Evolutionary conservation across 1,284 basidiomycete genomes (phyloP), one percentile per base, ranked within the genome.

Genomic region (Naganishia sp.): DNA sequence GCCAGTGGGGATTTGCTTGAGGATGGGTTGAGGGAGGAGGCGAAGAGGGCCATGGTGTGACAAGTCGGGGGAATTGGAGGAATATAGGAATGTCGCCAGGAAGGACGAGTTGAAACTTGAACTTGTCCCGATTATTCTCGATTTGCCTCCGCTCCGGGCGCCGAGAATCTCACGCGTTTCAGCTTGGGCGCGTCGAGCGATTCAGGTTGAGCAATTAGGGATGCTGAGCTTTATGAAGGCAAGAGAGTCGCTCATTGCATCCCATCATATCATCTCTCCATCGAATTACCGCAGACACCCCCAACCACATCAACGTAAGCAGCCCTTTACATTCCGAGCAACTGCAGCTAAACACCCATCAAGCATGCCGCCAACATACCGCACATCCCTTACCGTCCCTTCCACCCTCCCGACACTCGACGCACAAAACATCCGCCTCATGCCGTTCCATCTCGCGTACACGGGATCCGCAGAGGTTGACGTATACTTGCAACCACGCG

Each of bases 41-140:
- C n/a, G 52, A 67, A 67, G 28, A 66, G 56, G 28, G 65, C 17
- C 65, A 66, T 66, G 56, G 15, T 66, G 60, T 28, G n/a, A 47
- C 1, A n/a, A n/a, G 28, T 35, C 17, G 18, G 32, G n/a, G 21
- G 49, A 6, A n/a, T 2, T 50, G 13, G 4, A n/a, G 9, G 45
- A n/a, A 4, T 17, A 18, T 18, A 1, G 45, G n/a, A n/a, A n/a
- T n/a, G n/a, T 1, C 47, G 25, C 28, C 28, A 28, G 28, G 28
- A 28, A 3, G 28, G 28, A 28, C 28, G 28, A 28, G 1, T 28
- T 1, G 28, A 28, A 28, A 28, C 28, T 28, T 28, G 28, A 28
- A 28, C 28, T 28, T 28, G 28, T 1, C 28, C 28, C 5, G 28
- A 28, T 28, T 2, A 28, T 28, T 13, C 10, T 39, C 13, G 35